Base-by-base conservation (phyloP, 441 rosid genomes). In the Raphanus hybrid region DNA sequence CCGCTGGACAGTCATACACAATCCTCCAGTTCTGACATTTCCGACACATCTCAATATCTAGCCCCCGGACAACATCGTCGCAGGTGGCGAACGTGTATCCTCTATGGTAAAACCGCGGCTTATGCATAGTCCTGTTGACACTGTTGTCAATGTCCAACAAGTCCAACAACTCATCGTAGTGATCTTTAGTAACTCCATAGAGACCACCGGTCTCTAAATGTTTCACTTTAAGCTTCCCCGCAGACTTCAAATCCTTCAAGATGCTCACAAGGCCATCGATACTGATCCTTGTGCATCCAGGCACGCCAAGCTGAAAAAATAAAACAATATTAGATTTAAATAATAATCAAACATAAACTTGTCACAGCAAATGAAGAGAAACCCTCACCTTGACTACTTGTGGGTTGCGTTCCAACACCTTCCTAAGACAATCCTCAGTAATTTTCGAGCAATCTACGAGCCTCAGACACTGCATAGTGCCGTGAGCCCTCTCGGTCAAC, bases 21-120 rank as follows among this genome's bases (percentile, higher is more conserved):
- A 96, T 81, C 86, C 91, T 88, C 73, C 82, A 73, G 50, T 87
- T 86, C 79, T 84, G 84, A 81, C 99, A 96, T 80, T 80, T 86
- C 0, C 96, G 97, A 82, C 99, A 96, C 81, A 82, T 83, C 84
- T 93, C 99, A 73, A 96, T 89, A 73, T 96, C 99, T 37, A 96
- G 83, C 15, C 80, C 78, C 73, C 91, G 86, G 62, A 85, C 91
- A 79, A 85, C 91, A 80, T 93, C 97, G 10, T 90, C 92, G 79
- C 89, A 89, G 7, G 93, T 82, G 65, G 90, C 70, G 79, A 87
- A 92, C 32, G 86, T 35, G 32, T 82, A 85, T 77, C 87, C 88
- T 84, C 87, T 85, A 67, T 81, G 85, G 79, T 85, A 93, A 80
- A 84, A 91, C 62, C 82, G 95, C 11, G 89, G 99, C 81, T 87